phyloP scores from a whole-genome alignment of 169 alveolate genomes.

The Plasmodium billcollinsi region DNA sequence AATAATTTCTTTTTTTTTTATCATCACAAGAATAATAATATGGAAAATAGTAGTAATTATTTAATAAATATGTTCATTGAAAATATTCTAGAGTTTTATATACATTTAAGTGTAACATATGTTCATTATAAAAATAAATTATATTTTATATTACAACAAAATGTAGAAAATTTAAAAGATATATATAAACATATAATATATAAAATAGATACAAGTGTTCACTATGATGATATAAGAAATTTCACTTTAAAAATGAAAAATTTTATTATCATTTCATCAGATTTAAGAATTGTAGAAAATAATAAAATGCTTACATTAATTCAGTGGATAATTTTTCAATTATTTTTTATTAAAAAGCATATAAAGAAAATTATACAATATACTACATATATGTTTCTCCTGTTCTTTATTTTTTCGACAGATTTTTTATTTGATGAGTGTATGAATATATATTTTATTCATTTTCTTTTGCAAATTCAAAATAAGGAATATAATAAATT shows the following conservation, averaged over 20 bases:
- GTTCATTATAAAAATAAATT: slow-evolving; percentile 14
- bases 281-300: neutral
- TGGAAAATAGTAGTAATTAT: neutral
- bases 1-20: slow-evolving; percentile 23
- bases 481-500: neutral
- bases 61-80: slow-evolving; percentile 12
- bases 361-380: neutral
- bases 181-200: slow-evolving; percentile 3
- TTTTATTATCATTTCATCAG: neutral
- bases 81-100: slow-evolving; percentile 38
- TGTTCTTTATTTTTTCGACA: slow-evolving; percentile 41
- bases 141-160: neutral
- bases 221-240: neutral
- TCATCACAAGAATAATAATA: too few relatives aligned
- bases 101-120: slow-evolving; percentile 22
- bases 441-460: slow-evolving; percentile 14
- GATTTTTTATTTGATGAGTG: slow-evolving; percentile 1
- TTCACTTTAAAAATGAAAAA: neutral
- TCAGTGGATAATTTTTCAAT: slow-evolving; percentile 43
- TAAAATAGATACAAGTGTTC: neutral
- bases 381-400: slow-evolving; percentile 25
- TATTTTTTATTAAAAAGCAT: slow-evolving; percentile 39
- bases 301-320: neutral
- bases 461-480: slow-evolving; percentile 5
- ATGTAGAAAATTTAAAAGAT: neutral